Conservation (phyloP, 2,329 filamentous ascomycete genomes). For the Penicillium psychrosexuale region DNA sequence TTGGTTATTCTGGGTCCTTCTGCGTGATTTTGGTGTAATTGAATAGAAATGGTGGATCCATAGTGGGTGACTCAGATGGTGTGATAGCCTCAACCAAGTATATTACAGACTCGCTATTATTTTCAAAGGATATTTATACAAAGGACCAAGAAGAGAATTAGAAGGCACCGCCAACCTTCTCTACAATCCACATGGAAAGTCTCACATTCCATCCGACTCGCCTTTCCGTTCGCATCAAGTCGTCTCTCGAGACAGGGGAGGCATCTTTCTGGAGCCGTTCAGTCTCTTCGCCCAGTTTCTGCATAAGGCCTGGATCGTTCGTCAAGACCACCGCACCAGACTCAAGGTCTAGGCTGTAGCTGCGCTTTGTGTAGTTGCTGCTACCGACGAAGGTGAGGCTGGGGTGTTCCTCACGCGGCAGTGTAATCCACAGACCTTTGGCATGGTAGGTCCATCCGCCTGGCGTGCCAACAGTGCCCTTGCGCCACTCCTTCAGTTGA, state of each 20-base stretch:
- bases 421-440: slow-evolving; percentile 88
- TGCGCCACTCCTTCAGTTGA: slow-evolving; percentile 80
- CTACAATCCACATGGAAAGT: slow-evolving; percentile 91
- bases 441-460: slow-evolving; percentile 97
- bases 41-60: no score
- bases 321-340: slow-evolving; percentile 85
- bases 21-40: background rate
- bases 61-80: background rate
- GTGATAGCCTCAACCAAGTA: background rate
- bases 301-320: slow-evolving; percentile 66
- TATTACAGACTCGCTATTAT: slow-evolving; percentile 8
- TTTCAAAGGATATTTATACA: slow-evolving; percentile 4
- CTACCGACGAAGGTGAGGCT: slow-evolving; percentile 82
- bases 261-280: slow-evolving; percentile 75
- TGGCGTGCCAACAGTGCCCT: slow-evolving; percentile 73
- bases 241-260: slow-evolving; percentile 64
- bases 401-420: slow-evolving; percentile 58
- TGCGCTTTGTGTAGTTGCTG: slow-evolving; percentile 92
- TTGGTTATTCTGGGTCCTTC: background rate
- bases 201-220: slow-evolving; percentile 81
- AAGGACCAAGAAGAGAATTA: slow-evolving; percentile 40
- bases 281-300: slow-evolving; percentile 73
- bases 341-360: slow-evolving; percentile 89
- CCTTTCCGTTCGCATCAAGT: slow-evolving; percentile 77
- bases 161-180: slow-evolving; percentile 79